Conservation (phyloP, 768 basidiomycete species). For the Tephrocybe sp. region DNA sequence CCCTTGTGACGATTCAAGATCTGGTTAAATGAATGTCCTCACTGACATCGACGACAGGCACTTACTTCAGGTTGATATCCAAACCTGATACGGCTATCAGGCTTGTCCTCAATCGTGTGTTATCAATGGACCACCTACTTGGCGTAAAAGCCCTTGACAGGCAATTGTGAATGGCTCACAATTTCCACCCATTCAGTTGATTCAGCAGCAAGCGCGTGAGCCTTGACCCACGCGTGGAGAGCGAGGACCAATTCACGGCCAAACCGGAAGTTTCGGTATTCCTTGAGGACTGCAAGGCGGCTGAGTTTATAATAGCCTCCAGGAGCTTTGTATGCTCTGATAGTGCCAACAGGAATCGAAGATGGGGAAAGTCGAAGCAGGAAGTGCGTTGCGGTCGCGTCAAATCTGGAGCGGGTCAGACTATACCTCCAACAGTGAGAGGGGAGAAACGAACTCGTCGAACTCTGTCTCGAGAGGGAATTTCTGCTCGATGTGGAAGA, state of each 20-base stretch:
- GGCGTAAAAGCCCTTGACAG: conserved; percentile 71
- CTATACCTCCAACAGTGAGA: background rate
- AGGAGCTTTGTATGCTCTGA: conserved; percentile 47
- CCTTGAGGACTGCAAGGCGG: conserved; percentile 67
- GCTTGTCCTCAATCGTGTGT: conserved; percentile 7
- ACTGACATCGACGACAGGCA: conserved; percentile 11
- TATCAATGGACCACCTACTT: conserved; percentile 54
- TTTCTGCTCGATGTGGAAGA: conserved; percentile 66
- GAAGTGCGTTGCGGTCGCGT: conserved; percentile 67
- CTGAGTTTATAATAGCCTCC: conserved; percentile 68
- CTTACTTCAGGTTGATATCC: conserved; percentile 69
- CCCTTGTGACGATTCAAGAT: conserved; percentile 47
- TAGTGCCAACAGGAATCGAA: conserved; percentile 66
- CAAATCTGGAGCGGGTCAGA: conserved; percentile 43
- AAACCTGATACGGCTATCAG: conserved; percentile 46
- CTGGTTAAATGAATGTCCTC: conserved; percentile 17
- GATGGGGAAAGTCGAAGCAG: conserved; percentile 68
- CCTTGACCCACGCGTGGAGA: conserved; percentile 58
- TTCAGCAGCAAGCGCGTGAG: conserved; percentile 36
- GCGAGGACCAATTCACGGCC: conserved; percentile 66
- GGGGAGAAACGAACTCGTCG: conserved; percentile 54
- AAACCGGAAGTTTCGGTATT: conserved; percentile 62
- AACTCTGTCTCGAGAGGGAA: conserved; percentile 76
- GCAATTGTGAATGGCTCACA: conserved; percentile 70
- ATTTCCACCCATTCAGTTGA: conserved; percentile 37